phyloP scores from a whole-genome alignment of 305 asterid genomes.

The Fraxinus albicans region DNA sequence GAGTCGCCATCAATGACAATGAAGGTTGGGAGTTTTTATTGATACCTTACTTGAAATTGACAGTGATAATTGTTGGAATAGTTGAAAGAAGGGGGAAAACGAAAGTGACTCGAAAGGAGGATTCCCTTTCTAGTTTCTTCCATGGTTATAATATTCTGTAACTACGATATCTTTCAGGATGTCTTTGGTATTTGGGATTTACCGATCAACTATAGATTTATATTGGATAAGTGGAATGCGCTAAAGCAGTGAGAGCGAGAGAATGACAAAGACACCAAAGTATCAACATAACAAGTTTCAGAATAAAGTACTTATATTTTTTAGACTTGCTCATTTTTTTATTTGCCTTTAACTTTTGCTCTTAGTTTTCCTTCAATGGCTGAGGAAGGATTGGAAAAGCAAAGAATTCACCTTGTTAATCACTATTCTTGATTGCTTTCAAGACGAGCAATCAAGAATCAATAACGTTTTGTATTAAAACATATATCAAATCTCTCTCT shows the following conservation, averaged over 20 bases:
- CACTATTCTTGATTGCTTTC: neutral
- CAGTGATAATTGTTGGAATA: neutral
- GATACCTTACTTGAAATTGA: neutral
- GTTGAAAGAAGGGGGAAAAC: neutral
- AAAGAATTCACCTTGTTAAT: neutral
- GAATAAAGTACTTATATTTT: neutral
- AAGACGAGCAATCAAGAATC: neutral
- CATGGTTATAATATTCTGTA: neutral
- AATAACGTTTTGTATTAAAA: neutral
- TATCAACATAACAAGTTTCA: neutral
- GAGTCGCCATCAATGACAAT: neutral
- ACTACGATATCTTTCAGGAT: neutral
- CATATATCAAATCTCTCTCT: neutral
- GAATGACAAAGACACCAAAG: neutral
- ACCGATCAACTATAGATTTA: neutral
- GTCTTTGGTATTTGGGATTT: neutral
- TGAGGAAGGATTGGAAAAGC: neutral
- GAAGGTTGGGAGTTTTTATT: neutral
- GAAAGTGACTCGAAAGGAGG: neutral
- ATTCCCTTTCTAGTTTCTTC: neutral
- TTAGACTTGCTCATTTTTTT: neutral
- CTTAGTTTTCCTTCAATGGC: neutral
- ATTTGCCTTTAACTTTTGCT: neutral
- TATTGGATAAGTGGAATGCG: neutral
- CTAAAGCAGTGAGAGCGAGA: neutral